phyloP scores from a whole-genome alignment of 2,329 filamentous ascomycete species.

The Thelonectria rubi region DNA sequence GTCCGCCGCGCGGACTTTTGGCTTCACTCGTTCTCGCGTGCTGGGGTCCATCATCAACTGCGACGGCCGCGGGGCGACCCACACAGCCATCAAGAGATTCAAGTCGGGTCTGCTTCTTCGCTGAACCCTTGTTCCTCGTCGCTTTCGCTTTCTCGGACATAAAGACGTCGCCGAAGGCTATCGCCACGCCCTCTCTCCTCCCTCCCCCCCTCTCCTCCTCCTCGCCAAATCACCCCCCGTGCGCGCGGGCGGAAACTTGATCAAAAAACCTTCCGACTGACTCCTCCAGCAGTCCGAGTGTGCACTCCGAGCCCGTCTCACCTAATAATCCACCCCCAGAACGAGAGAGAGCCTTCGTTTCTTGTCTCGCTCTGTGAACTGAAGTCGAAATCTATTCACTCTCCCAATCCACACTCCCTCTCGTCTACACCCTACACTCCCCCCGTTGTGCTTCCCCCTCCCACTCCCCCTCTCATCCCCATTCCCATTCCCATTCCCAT shows the following conservation, averaged over 20 bases:
- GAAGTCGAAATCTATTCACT: no score
- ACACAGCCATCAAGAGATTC: slow-evolving; percentile 27
- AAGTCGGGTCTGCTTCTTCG: no score
- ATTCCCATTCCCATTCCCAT: slow-evolving; percentile 14
- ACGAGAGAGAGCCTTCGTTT: no score
- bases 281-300: slow-evolving; percentile 25
- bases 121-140: slow-evolving; percentile 30
- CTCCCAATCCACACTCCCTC: not conserved
- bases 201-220: no score
- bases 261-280: slow-evolving; percentile 38
- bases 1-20: slow-evolving; percentile 39
- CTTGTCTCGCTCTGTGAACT: no score
- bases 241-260: slow-evolving; percentile 34
- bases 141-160: slow-evolving; percentile 52
- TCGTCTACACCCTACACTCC: not conserved
- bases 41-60: slow-evolving; percentile 26
- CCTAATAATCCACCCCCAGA: slow-evolving; percentile 31
- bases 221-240: no score
- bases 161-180: slow-evolving; percentile 50
- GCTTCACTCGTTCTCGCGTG: slow-evolving; percentile 2
- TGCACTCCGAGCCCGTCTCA: slow-evolving; percentile 35
- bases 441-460: not conserved
- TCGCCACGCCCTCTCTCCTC: slow-evolving; percentile 25
- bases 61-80: slow-evolving; percentile 32
- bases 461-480: slow-evolving; percentile 14